These are phyloP conservation scores for Candida chauliodis DNA, from an alignment of 805 yeast species.

Conservation along the genomic window DNA sequence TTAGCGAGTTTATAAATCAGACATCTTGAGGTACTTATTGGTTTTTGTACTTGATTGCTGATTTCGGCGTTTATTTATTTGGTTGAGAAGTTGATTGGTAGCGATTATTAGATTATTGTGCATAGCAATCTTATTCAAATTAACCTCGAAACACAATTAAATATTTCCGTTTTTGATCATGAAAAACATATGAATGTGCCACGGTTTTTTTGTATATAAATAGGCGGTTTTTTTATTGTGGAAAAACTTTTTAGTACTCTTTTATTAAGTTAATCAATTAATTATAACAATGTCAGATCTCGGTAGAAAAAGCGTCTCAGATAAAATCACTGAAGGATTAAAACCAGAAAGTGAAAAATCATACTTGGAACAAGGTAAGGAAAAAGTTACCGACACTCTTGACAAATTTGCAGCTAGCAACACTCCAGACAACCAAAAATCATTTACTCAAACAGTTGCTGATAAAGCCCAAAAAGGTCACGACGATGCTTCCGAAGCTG, in stretches of 20 bases:
- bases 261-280: no score
- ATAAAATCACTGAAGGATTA: conserved; percentile 62
- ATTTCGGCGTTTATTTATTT: no score
- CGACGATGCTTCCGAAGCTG: conserved; percentile 45
- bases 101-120: no score
- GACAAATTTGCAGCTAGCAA: conserved; percentile 59
- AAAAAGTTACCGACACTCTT: conserved; percentile 58
- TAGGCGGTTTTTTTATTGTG: neutral
- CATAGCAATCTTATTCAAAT: conserved; percentile 1
- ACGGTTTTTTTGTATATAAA: neutral
- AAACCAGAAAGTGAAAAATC: conserved; percentile 73
- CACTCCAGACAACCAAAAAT: conserved; percentile 67
- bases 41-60: no score
- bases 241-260: no score
- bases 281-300: conserved; percentile 35
- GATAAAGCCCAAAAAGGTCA: conserved; percentile 58
- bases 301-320: conserved; percentile 74
- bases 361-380: conserved; percentile 64
- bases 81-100: no score
- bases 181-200: neutral
- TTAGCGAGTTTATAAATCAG: no score
- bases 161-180: conserved; percentile 2
- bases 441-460: conserved; percentile 62
- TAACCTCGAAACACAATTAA: neutral
- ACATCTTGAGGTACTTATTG: no score